These are phyloP conservation scores for Botrytis paeoniae DNA, from an alignment of 2,329 filamentous ascomycete species.

Conservation along the genomic window DNA sequence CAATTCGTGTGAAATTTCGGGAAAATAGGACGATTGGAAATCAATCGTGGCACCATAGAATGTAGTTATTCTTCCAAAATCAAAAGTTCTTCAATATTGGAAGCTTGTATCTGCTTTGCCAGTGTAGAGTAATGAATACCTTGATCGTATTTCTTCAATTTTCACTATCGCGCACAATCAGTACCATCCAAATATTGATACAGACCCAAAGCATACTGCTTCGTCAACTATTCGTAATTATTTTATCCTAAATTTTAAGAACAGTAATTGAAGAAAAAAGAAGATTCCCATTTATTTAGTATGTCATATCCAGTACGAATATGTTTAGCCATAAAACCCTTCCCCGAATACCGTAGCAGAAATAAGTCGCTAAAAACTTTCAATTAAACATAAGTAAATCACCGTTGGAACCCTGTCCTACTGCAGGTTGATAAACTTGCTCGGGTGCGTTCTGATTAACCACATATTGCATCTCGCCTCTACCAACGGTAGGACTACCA, in stretches of 20 bases:
- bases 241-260: background rate
- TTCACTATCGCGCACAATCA: background rate
- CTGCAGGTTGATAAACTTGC: conserved; percentile 68
- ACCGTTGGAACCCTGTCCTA: conserved; percentile 62
- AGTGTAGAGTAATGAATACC: background rate
- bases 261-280: background rate
- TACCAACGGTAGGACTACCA: conserved; percentile 47
- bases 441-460: conserved; percentile 81
- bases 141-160: background rate
- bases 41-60: background rate
- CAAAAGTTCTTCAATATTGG: background rate
- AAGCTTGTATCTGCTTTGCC: background rate
- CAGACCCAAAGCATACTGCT: background rate
- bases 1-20: background rate
- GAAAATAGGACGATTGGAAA: background rate
- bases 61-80: background rate
- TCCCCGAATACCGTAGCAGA: background rate
- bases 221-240: background rate
- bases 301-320: conserved; percentile 12
- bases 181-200: background rate
- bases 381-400: conserved; percentile 54
- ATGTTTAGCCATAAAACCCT: background rate
- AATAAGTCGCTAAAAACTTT: conserved; percentile 1
- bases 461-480: conserved; percentile 58
- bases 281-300: background rate